Evolutionary conservation across 1,139 yeast species (phyloP), one percentile per base, ranked within the genome.

Genomic region (Nematodospora anomalae): DNA sequence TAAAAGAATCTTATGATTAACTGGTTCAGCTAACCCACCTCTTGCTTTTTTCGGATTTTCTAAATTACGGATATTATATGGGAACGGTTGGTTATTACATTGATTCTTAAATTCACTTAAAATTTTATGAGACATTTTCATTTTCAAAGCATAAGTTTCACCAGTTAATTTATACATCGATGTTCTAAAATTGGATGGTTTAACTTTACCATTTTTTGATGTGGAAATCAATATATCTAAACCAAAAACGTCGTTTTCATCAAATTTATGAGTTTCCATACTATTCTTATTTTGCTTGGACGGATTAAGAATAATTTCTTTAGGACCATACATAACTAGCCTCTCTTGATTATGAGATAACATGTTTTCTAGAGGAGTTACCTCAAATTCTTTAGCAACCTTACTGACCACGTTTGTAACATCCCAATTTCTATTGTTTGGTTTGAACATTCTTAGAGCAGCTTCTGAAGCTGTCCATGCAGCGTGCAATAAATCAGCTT

Each of bases 381-480:
- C 76, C 32, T 69, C 87, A 56, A 62, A 83, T 37, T 70, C 76
- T 57, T 72, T 74, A 44, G 85, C 82, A 37, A 83, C 83, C 52
- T 76, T 67, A 47, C 67, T 79, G 32, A 84, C 90, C 33, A 80
- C 60, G 51, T 76, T 76, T 53, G 94, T 83, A 43, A 84, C 83
- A 49, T 83, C 90, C 80, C 82, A 81, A 71, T 84, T 84, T 65
- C 75, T 79, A 58, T 76, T 76, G 44, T 85, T 85, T 36, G 83
- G 79, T 60, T 74, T 74, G 60, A 84, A 69, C 37, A 80, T 72
- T 61, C 89, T 75, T 45, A 84, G 67, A 30, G 94, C 92, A 28
- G 90, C 90, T 66, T 84, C 92, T 32, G 85, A 72, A 9, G 92
- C 87, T 49, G 72, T 72, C 83, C 86, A 80, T 13, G 89, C 89